Evolutionary conservation across 768 basidiomycete species (phyloP).

Genomic region (Gelatoporia subvermispora): DNA sequence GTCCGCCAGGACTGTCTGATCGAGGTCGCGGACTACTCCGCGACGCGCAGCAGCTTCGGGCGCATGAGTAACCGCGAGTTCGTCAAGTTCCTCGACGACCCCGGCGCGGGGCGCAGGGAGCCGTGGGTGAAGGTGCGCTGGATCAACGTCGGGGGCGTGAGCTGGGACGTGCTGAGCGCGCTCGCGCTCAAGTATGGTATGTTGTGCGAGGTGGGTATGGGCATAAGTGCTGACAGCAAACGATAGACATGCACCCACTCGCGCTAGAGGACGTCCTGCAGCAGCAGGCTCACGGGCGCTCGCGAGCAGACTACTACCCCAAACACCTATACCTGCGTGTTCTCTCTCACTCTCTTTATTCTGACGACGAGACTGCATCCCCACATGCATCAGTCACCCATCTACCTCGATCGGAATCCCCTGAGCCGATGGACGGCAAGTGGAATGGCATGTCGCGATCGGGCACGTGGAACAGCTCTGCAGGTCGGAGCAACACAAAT

Average conservation of each 20-base stretch:
- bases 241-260: conserved; percentile 57
- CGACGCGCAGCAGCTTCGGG: conserved; percentile 40
- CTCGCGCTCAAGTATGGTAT: conserved; percentile 56
- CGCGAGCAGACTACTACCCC: conserved; percentile 63
- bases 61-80: conserved; percentile 55
- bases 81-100: conserved; percentile 41
- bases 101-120: conserved; percentile 36
- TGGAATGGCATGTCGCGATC: no score
- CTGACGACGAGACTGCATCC: conserved; percentile 6
- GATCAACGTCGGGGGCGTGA: conserved; percentile 61
- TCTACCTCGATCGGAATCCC: conserved; percentile 23
- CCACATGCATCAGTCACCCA: background rate
- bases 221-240: background rate
- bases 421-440: conserved; percentile 9
- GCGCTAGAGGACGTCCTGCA: conserved; percentile 65
- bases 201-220: conserved; percentile 6
- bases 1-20: conserved; percentile 54
- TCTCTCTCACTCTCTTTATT: conserved; percentile 51
- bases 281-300: conserved; percentile 43
- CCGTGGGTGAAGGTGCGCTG: conserved; percentile 66
- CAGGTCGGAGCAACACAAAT: no score
- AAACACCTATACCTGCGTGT: conserved; percentile 67
- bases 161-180: conserved; percentile 66
- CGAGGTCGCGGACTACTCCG: conserved; percentile 59
- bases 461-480: no score